Base-by-base conservation (phyloP, 2,329 filamentous ascomycete genomes). In the Penicillium sclerotigenum region DNA sequence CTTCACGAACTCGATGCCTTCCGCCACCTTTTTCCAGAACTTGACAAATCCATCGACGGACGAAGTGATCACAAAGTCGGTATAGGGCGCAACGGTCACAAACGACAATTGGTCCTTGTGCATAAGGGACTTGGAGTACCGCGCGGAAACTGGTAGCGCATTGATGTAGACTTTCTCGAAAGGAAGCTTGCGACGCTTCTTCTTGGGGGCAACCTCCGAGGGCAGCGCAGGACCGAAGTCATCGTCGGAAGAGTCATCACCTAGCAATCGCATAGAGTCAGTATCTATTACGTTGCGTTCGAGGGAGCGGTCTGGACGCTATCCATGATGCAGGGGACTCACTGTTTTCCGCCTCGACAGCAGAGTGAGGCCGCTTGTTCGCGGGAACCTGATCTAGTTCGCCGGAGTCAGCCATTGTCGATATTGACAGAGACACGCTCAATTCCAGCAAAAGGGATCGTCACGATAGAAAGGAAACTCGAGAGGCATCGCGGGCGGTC, bases 121-220 rank as follows among this genome's bases (percentile, higher is more conserved):
- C 95, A 99, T 99, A 68, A 99, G 81, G 43, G 94, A 97, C 70
- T 92, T 96, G 56, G 89, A 96, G 77, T 99, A 99, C 43, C 90
- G 88, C 36, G 81, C 69, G 20, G 90, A 89, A 48, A 84, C 84
- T 5, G 94, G 94, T 36, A 99, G 83, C 37, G 94, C 93, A 56
- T 90, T 90, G 61, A 97, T 80, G 75, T 97, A 97, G 67, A 97
- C 86, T 73, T 94, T 96, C 77, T 97, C 93, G 78, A 97, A 93
- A 1, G 90, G 91, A 2, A 99, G 85, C 66, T 90, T 90, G 66
- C 92, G 85, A 61, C 90, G 87, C 78, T 96, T 97, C 82, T 95
- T 96, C 80, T 93, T 93, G 52, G 86, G 89, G 2, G 87, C 85
- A 20, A 83, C 87, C 47, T 87, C 83, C 2, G 91, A 88, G 41